Evolutionary conservation across 768 basidiomycete species (phyloP), one percentile per base, ranked within the genome.

Genomic region (Cantharellus cinnabarinus): DNA sequence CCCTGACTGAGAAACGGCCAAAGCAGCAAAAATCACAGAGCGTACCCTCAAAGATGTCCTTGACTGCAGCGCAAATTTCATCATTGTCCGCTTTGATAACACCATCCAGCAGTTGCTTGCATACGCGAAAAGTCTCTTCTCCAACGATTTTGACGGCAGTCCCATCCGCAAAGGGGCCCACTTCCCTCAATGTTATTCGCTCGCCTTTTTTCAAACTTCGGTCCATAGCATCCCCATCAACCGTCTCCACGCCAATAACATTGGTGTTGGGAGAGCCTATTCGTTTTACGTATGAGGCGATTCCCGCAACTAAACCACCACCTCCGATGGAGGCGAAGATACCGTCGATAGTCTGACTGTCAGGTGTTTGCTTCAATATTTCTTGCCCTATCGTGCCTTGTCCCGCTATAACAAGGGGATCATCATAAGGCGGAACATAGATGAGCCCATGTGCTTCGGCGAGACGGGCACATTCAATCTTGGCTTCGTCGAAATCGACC

Each of bases 1-100:
- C 7, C 35, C 7, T 54, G 35, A 14, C 52, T 14, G 52, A 10
- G 35, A 54, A 37, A 10, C 10, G 35, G 35, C 7, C 52, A 37
- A 54, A 37, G 52, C 7, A 10, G 50, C 10, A 58, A 56, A 42
- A 39, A 48, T 57, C 37, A 57, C n/a, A 54, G 3, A 56, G 37
- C 73, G 60, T 62, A 89, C 94, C 94, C 74, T 98, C 91, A 66
- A 98, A 99, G 39, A 98, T 85, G 66, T 99, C 95, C 71, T 98
- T 98, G 72, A 98, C 97, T 3, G 91, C 91, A 4, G 95, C 95
- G 67, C 95, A 99, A 51, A 99, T 81, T 69, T 94, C 94, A 67
- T 99, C 95, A 63, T 95, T 98, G 67, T 87, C 80, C 39, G 85
- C 88, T 66, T 83, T 79, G 56, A 91, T 80, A 41, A 98, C 71